These are phyloP conservation scores for Marchantia polymorpha DNA, from an alignment of 225 moss, liverwort and hornwort species.

Conservation along the genomic window DNA sequence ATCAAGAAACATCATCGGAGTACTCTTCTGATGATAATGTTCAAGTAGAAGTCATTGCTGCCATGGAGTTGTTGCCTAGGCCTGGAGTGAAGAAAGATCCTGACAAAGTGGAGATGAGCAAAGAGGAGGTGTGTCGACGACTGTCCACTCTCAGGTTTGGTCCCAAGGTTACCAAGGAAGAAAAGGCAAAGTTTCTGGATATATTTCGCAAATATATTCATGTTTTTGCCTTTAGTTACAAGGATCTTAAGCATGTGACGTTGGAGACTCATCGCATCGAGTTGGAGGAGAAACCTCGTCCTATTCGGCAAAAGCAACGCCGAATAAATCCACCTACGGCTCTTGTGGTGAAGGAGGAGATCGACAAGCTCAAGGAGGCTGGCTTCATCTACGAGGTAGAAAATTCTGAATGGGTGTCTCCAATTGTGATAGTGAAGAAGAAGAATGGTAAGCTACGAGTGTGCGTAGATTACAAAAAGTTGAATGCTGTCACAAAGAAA, in stretches of 20 bases:
- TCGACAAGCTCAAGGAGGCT: background rate
- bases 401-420: slow-evolving; percentile 19
- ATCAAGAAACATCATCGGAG: too few species aligned
- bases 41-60: too few species aligned
- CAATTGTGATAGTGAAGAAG: slow-evolving; percentile 14
- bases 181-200: too few species aligned
- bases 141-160: too few species aligned
- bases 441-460: background rate
- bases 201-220: background rate
- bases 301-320: background rate
- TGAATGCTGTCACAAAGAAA: slow-evolving; percentile 4
- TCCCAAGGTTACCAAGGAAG: too few species aligned
- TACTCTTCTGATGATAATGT: too few species aligned
- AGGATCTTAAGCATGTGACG: background rate
- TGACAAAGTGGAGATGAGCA: too few species aligned
- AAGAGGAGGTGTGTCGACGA: too few species aligned
- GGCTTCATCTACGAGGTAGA: slow-evolving; percentile 7
- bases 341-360: slow-evolving; percentile 7
- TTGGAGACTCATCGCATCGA: background rate
- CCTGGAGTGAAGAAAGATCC: too few species aligned
- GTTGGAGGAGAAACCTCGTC: background rate
- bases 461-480: background rate
- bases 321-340: background rate
- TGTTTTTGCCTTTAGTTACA: background rate
- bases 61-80: too few species aligned